Evolutionary conservation across 257 asterid species (phyloP).

Genomic region (Plantago elongata): DNA sequence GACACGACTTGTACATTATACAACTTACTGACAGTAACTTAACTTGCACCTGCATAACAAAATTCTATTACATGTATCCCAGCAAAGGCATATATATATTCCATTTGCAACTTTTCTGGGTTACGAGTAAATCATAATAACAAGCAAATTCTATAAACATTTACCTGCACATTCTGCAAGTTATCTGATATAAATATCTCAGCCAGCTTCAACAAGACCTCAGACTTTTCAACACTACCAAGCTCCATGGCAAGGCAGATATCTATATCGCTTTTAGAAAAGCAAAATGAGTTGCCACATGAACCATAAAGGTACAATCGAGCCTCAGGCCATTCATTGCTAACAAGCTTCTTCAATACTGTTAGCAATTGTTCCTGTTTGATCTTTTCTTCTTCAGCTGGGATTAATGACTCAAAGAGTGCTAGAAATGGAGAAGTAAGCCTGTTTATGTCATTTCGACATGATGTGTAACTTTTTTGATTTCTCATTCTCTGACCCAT

Average conservation of each 20-base stretch:
- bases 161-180: conserved; percentile 89
- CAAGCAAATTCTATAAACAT: not conserved
- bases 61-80: no score
- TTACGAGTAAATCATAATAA: no score
- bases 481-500: conserved; percentile 72
- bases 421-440: conserved; percentile 47
- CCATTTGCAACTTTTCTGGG: no score
- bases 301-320: conserved; percentile 80
- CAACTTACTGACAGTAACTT: no score
- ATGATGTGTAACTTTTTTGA: conserved; percentile 39
- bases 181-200: conserved; percentile 62
- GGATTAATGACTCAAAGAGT: conserved; percentile 70
- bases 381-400: conserved; percentile 79
- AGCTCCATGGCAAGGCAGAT: conserved; percentile 75
- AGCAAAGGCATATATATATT: no score
- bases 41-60: no score
- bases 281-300: conserved; percentile 95
- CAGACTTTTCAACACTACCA: conserved; percentile 53
- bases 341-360: conserved; percentile 55
- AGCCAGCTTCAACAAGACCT: conserved; percentile 76
- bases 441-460: conserved; percentile 55
- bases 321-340: conserved; percentile 84
- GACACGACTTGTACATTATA: no score
- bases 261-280: conserved; percentile 87
- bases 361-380: conserved; percentile 74